Evolutionary conservation across 306 rosid genomes (phyloP).

Genomic region (Leucaena leucocephala): DNA sequence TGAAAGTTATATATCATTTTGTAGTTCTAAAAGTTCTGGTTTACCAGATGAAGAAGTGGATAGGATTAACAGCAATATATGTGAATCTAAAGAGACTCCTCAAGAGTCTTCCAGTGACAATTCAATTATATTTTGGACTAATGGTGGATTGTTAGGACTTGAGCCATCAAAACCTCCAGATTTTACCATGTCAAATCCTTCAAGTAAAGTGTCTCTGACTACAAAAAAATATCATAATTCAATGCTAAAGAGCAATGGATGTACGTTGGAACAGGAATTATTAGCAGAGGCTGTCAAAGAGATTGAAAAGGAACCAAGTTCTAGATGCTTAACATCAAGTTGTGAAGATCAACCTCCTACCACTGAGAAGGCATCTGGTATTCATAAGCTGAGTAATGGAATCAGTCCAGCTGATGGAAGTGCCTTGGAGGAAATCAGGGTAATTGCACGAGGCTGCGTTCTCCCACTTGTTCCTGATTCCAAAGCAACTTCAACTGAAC

Average conservation of each 20-base stretch:
- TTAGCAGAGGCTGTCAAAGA: constrained; percentile 37
- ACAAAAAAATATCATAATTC: constrained; percentile 37
- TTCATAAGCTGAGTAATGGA: constrained; percentile 41
- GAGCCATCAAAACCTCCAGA: constrained; percentile 95
- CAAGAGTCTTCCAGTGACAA: constrained; percentile 50
- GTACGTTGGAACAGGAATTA: constrained; percentile 34
- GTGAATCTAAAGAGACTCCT: constrained; percentile 51
- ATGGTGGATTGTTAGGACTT: constrained; percentile 96
- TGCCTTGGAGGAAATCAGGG: constrained; percentile 35
- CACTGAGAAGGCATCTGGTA: constrained; percentile 33
- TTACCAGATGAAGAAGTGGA: constrained; percentile 46
- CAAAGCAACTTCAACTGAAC: constrained; percentile 45
- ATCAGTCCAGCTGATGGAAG: constrained; percentile 37
- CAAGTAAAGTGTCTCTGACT: constrained; percentile 41
- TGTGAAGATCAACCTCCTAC: constrained; percentile 44
- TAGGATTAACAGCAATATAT: constrained; percentile 38
- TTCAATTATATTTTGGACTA: constrained; percentile 85
- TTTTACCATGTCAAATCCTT: constrained; percentile 56
- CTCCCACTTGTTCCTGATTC: constrained; percentile 41
- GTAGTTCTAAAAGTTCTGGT: constrained; percentile 40
- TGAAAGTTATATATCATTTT: constrained; percentile 34
- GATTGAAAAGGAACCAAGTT: constrained; percentile 44
- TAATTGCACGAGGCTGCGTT: constrained; percentile 44
- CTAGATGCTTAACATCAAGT: constrained; percentile 40
- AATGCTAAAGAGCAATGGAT: constrained; percentile 43